Evolutionary conservation across 768 basidiomycete species (phyloP), one percentile per base, ranked within the genome.

Genomic region (Polyporus arcularius): DNA sequence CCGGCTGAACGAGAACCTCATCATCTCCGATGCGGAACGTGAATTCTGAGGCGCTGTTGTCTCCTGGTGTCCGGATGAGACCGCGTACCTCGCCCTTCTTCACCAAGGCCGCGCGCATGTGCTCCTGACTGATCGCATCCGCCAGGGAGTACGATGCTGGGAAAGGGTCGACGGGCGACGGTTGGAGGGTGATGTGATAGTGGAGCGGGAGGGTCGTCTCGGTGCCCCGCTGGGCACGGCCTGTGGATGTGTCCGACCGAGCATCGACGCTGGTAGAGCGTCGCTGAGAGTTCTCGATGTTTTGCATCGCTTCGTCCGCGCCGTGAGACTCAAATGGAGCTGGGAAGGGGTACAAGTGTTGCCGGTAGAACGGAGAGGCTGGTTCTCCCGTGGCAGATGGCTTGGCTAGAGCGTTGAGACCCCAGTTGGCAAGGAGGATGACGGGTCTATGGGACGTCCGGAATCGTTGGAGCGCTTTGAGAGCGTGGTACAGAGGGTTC

Each of bases 401-500:
- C 45, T 56, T 59, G 28, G 46, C 54, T 54, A 68, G 57, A 31
- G 71, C 71, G 47, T 72, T 70, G 39, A 88, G 74, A 38, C 76
- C 86, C 88, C 87, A 88, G 67, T 85, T 88, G 7, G 87, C 85
- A 43, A 90, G 63, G 53, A 86, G 65, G 28, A 78, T 78, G 46
- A 87, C 68, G 3, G 86, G 78, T 2, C 75, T 71, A 66, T 87
- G 81, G 4, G 79, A 79, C 18, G 69, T 63, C 47, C 80, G 83
- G 46, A 90, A 73, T 4, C 61, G 63, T 26, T 82, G 74, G 39
- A 92, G 70, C 15, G 83, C 80, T 4, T 70, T 66, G 21, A 81
- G 64, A 57, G 88, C 79, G 59, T 82, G 78, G 9, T 77, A 75
- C 21, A 86, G 72, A 16, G 82, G 74, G 53, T 67, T 74, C 4